Base-by-base conservation (phyloP, 441 rosid species). In the Syzygium malaccense region DNA sequence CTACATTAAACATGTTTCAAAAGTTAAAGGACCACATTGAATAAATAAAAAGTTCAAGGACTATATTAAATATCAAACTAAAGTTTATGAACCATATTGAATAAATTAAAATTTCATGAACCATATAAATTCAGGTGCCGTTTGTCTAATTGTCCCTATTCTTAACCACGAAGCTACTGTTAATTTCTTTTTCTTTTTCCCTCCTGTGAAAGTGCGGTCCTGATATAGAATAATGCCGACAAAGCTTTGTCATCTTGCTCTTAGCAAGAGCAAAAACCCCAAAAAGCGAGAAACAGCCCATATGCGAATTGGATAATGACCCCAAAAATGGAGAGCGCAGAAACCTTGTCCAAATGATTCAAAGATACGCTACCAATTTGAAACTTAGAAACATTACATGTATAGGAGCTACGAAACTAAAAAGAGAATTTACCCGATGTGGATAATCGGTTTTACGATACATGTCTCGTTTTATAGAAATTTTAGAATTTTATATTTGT, bases 361-460 rank as follows among this genome's bases (percentile, higher is more conserved):
- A 19, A 19, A 15, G 37, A 4, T 30, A 30, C 15, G 75, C 75
- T 32, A 8, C 37, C 75, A 32, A 15, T 8, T 18, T 60, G 68
- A 60, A 60, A 60, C 18, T 60, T 60, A 28, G 33, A 60, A 60
- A 60, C 18, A 14, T 60, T 14, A 0, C 14, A 7, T 14, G 68
- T 1, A 60, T 14, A 0, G 20, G 37, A 18, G 20, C 32, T 64
- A 8, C 5, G 3, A 30, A 30, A 7, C 11, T 3, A n/a, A 18
- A 64, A 0, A n/a, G 7, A 62, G 71, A 15, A 64, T 15, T 64
- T 62, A 7, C 14, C 5, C 1, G 5, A 62, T 2, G 2, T 3
- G 32, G 30, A 14, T 2, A 4, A n/a, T n/a, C 5, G 1, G 8
- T 28, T 62, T 62, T 1, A 8, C 30, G 32, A 2, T 30, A 1